Evolutionary conservation across 495 filamentous ascomycete genomes (phyloP).

Genomic region (Xylaria grammica): DNA sequence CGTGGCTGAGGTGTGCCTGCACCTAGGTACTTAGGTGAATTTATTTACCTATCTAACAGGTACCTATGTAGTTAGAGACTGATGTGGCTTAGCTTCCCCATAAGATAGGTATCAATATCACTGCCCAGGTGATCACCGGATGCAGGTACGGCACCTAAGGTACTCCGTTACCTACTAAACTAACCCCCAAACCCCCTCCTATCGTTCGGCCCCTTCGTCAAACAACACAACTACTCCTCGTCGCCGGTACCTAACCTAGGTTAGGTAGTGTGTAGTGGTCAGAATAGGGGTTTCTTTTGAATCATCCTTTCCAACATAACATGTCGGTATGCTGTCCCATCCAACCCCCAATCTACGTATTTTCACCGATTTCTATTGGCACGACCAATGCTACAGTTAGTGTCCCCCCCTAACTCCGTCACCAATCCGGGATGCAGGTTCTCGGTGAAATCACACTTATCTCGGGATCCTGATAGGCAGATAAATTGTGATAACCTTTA

Average conservation of each 20-base stretch:
- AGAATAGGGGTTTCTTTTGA: no score
- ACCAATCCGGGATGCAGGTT: not conserved
- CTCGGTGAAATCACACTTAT: conserved; percentile 9
- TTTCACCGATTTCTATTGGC: not conserved
- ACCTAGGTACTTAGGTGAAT: no score
- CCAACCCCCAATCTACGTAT: not conserved
- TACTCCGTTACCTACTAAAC: no score
- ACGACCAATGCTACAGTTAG: not conserved
- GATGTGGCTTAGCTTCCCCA: not conserved
- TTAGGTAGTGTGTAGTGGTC: no score
- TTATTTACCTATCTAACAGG: no score
- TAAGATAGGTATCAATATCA: no score
- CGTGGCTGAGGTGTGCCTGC: conserved; percentile 5
- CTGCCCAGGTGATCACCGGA: no score
- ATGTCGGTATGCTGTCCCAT: not conserved
- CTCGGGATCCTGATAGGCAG: conserved; percentile 11
- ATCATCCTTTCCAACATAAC: not conserved
- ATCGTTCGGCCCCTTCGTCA: not conserved
- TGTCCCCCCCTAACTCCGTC: not conserved
- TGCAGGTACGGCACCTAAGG: no score
- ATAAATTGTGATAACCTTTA: not conserved
- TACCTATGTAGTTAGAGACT: no score
- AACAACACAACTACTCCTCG: not conserved
- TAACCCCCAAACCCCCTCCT: not conserved
- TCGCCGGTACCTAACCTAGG: not conserved